These are phyloP conservation scores for Botrytis tulipae DNA, from an alignment of 2,329 filamentous ascomycete species.

Conservation along the genomic window DNA sequence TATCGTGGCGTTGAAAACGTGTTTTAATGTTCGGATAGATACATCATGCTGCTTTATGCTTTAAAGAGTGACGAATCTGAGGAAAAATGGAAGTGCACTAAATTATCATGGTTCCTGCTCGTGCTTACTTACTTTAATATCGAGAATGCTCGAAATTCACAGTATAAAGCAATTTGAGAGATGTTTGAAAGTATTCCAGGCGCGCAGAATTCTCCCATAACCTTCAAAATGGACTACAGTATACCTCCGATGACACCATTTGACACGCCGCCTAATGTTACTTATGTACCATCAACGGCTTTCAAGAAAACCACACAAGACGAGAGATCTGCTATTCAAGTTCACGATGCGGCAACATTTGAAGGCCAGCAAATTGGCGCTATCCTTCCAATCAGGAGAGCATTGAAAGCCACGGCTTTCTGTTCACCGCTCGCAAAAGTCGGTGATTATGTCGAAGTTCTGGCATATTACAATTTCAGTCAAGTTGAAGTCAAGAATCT, in stretches of 20 bases:
- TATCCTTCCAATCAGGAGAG: conserved; percentile 7
- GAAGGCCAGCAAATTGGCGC: conserved; percentile 9
- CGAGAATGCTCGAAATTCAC: neutral
- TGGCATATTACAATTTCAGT: neutral
- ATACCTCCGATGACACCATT: neutral
- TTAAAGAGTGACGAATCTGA: neutral
- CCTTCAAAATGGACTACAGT: neutral
- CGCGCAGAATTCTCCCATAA: neutral
- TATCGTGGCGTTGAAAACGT: neutral
- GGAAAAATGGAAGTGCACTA: neutral
- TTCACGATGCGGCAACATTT: conserved; percentile 1
- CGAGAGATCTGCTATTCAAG: neutral
- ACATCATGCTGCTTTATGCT: neutral
- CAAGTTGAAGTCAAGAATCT: conserved; percentile 5
- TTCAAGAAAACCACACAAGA: neutral
- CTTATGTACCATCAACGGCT: neutral
- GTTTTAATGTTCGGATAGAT: neutral
- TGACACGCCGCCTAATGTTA: neutral
- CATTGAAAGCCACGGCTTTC: neutral
- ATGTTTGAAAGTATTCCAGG: neutral
- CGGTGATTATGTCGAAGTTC: conserved; percentile 13
- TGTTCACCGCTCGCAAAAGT: neutral
- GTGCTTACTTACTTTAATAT: neutral
- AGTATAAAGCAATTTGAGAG: neutral
- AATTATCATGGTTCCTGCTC: neutral